Evolutionary conservation across 176 grass and related monocot genomes (phyloP).

Genomic region (Rhipidocladum racemiflorum): DNA sequence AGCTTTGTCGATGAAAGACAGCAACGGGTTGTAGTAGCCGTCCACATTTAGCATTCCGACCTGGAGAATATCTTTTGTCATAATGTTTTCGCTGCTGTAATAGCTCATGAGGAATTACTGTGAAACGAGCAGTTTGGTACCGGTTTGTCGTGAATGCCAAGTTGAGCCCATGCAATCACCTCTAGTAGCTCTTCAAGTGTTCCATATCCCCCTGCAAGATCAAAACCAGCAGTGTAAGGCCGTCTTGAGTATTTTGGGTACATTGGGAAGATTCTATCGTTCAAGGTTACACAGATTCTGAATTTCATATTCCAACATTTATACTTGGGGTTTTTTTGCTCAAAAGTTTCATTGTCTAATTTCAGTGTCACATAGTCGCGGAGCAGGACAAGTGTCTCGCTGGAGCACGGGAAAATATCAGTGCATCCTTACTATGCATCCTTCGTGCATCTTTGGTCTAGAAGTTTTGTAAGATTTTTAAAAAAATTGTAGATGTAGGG

Average conservation of each 20-base stretch:
- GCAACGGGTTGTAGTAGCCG: constrained; percentile 39
- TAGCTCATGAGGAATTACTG: neutral
- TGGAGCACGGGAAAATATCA: neutral
- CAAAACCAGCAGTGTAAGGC: neutral
- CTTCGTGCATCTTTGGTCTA: too few relatives aligned
- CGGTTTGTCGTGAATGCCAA: constrained; percentile 49
- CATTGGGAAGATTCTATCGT: neutral
- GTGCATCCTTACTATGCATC: too few relatives aligned
- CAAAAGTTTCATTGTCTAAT: neutral
- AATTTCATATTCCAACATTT: neutral
- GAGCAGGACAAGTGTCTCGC: neutral
- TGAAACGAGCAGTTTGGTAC: neutral
- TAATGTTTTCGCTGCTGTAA: neutral
- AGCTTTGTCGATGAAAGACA: constrained; percentile 45
- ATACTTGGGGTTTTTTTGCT: neutral
- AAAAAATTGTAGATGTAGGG: too few relatives aligned
- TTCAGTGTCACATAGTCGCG: neutral
- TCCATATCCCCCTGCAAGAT: constrained; percentile 33
- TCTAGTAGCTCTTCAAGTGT: constrained; percentile 50
- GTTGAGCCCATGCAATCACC: constrained; percentile 45
- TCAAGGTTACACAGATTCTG: neutral
- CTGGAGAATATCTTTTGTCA: constrained; percentile 1
- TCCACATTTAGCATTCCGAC: constrained; percentile 44
- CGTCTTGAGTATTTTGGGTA: neutral
- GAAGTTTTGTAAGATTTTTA: too few relatives aligned